These are phyloP conservation scores for Umbelopsis sp. DNA, from an alignment of 192 early-diverging fungal species.

Conservation along the genomic window DNA sequence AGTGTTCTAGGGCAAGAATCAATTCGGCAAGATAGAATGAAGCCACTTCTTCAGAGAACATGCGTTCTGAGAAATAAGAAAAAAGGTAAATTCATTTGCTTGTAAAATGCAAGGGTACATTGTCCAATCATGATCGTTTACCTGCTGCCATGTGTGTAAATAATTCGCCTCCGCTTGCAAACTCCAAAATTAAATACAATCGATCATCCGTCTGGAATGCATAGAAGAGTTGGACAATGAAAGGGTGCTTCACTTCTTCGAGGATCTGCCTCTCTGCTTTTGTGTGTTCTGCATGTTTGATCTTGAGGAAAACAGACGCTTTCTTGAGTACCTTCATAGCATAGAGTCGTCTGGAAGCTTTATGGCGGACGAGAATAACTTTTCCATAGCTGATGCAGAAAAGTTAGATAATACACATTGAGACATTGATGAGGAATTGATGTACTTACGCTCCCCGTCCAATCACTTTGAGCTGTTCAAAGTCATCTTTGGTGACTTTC, in stretches of 20 bases:
- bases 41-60: slow-evolving; percentile 76
- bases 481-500: slow-evolving; percentile 48
- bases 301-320: slow-evolving; percentile 78
- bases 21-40: slow-evolving; percentile 89
- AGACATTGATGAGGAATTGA: neutral
- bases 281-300: slow-evolving; percentile 75
- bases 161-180: slow-evolving; percentile 89
- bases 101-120: neutral
- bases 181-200: slow-evolving; percentile 87
- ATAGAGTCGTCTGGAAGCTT: slow-evolving; percentile 53
- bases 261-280: slow-evolving; percentile 85
- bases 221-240: slow-evolving; percentile 90
- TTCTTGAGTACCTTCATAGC: slow-evolving; percentile 95
- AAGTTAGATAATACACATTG: neutral
- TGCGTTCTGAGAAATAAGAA: slow-evolving; percentile 45
- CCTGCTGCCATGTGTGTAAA: slow-evolving; percentile 80
- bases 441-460: slow-evolving; percentile 55
- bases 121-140: slow-evolving; percentile 35
- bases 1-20: slow-evolving; percentile 80
- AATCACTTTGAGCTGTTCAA: slow-evolving; percentile 48
- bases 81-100: neutral
- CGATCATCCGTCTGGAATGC: slow-evolving; percentile 88
- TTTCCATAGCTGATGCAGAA: slow-evolving; percentile 65
- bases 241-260: slow-evolving; percentile 88
- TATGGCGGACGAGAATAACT: slow-evolving; percentile 81